These are phyloP conservation scores for Wallacemonas sp. DNA, from an alignment of 208 protist species.

Conservation along the genomic window DNA sequence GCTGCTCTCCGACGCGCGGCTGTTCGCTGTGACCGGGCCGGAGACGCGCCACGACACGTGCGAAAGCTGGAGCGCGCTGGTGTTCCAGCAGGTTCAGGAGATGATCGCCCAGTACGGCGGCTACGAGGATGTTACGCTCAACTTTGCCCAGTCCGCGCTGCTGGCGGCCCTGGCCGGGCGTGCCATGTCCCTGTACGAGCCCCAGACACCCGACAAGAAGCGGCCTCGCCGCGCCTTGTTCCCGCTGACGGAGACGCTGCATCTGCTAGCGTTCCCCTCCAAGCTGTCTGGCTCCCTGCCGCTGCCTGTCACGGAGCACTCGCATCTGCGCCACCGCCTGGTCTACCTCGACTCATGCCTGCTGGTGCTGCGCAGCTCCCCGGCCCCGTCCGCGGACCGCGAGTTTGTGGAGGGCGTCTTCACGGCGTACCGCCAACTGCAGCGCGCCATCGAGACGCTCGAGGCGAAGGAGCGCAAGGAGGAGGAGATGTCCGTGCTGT, in stretches of 20 bases:
- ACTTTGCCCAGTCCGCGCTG: conserved; percentile 78
- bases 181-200: conserved; percentile 37
- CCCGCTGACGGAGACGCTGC: conserved; percentile 37
- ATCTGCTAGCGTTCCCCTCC: conserved; percentile 68
- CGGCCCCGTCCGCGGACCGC: conserved; percentile 48
- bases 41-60: conserved; percentile 13
- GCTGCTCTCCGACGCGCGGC: conserved; percentile 68
- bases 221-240: conserved; percentile 42
- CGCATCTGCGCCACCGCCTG: conserved; percentile 58
- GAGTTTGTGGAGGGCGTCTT: conserved; percentile 72
- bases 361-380: conserved; percentile 47
- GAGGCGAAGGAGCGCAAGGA: conserved; percentile 74
- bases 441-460: conserved; percentile 66
- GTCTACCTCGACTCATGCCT: conserved; percentile 81
- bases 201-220: conserved; percentile 11
- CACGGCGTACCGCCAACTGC: conserved; percentile 65
- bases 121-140: conserved; percentile 88
- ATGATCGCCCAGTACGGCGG: conserved; percentile 74
- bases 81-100: conserved; percentile 73
- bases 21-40: conserved; percentile 29
- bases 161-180: conserved; percentile 65
- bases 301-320: conserved; percentile 24
- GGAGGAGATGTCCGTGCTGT: conserved; percentile 88
- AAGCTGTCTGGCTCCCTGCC: conserved; percentile 29
- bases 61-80: conserved; percentile 68